Percentiles rank a stretch among this genome's conserved stretches.
Conservation (phyloP, 2,329 filamentous ascomycete genomes). For the Cladosporium cucumerinum region DNA sequence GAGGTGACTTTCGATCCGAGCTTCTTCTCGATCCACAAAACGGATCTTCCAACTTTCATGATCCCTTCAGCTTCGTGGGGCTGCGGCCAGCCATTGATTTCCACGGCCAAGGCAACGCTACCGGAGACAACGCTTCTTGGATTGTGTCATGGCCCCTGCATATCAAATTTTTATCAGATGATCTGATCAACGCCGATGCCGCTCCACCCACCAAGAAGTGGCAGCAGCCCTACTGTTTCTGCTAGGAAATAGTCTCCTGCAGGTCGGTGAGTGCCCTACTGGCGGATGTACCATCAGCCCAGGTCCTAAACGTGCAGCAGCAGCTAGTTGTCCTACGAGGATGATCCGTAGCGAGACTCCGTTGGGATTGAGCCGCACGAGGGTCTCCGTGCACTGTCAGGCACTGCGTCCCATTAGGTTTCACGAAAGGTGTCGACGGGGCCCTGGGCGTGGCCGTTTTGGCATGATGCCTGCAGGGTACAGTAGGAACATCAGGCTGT, state of each 20-base stretch:
- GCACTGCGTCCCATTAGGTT: conserved; percentile 6
- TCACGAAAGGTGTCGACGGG: conserved; percentile 2
- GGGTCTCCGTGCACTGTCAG: conserved; percentile 5
- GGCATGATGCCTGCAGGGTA: neutral
- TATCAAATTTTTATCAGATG: conserved; percentile 7
- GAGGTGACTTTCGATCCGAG: neutral
- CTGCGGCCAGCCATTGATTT: neutral
- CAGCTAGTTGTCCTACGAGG: conserved; percentile 10
- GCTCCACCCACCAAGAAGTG: neutral
- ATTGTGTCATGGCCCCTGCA: neutral
- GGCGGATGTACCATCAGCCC: neutral
- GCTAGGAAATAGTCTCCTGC: neutral
- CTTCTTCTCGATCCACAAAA: neutral
- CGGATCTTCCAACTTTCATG: neutral
- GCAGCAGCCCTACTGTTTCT: neutral
- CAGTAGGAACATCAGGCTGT: neutral
- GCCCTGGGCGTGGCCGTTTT: conserved; percentile 6
- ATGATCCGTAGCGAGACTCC: conserved; percentile 11
- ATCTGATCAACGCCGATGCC: conserved; percentile 10
- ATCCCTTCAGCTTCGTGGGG: neutral
- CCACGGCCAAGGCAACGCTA: conserved; percentile 2
- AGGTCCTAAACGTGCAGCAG: conserved; percentile 3
- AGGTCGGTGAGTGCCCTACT: neutral
- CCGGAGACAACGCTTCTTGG: neutral
- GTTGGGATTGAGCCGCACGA: conserved; percentile 7